Evolutionary conservation across 345 rosid genomes (phyloP), one percentile per base, ranked within the genome.

Genomic region (Euphorbia lathyris): DNA sequence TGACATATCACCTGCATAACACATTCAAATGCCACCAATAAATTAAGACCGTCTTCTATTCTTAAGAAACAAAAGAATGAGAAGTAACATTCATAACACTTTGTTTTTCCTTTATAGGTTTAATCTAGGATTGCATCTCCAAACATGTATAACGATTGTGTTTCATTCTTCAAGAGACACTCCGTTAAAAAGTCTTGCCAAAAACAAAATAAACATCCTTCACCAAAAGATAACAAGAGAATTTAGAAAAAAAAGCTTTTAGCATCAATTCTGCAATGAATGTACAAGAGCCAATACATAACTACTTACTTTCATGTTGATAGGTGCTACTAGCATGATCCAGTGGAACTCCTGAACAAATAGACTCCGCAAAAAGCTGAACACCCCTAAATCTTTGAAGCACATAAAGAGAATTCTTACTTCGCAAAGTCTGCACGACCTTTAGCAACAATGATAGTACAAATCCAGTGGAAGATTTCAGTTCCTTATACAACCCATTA

Each of bases 341-440:
- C 64, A 72, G 27, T 55, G 89, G 81, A 62, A 78, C 71, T 67
- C 89, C 93, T 50, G 78, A 80, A 78, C 93, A 86, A 73, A 95
- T 69, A 50, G 99, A 95, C 71, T 83, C 86, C 32, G 93, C 86
- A 71, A 90, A 83, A 67, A 90, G 90, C 83, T 84, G 92, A 83
- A 87, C 66, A 63, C 94, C 94, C 77, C 87, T 79, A 74, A 79
- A 92, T 82, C 99, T 87, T 79, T 90, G 97, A 79, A 88, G 96
- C 71, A 89, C 84, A 67, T 84, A 88, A 70, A 86, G 68, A 74
- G 82, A 80, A 81, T 78, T 83, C 69, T 81, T 83, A 65, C 79
- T 81, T 67, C 88, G 76, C 75, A 81, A 74, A 77, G 77, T 86
- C 77, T 86, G 89, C 52, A 84, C 83, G 57, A 81, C 86, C 76